Percentiles rank a stretch among this genome's conserved stretches.
Conservation (phyloP, 345 rosid genomes). For the Arabis hirsuta region DNA sequence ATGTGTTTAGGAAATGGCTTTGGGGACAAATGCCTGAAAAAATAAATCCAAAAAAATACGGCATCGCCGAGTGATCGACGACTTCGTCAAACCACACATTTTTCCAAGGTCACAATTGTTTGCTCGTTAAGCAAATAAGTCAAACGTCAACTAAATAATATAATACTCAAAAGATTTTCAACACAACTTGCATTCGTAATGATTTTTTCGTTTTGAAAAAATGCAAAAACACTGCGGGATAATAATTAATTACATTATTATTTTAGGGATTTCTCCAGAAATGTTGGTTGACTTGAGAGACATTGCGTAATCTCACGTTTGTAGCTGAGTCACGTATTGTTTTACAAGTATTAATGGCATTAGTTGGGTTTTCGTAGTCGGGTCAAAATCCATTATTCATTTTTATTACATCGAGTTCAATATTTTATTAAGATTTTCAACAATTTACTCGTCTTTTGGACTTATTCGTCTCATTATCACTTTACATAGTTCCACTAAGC, state of each 20-base stretch:
- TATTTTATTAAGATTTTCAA: conserved; percentile 1
- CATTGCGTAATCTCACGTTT: conserved; percentile 26
- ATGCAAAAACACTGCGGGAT: conserved; percentile 12
- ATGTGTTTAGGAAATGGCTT: not conserved
- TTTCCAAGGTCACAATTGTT: conserved; percentile 23
- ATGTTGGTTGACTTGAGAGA: conserved; percentile 26
- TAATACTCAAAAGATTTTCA: not conserved
- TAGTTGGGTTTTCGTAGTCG: conserved; percentile 1
- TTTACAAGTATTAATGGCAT: conserved; percentile 12
- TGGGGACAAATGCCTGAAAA: not conserved
- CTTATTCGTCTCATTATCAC: not conserved
- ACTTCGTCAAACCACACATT: conserved; percentile 33
- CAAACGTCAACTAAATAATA: conserved; percentile 27
- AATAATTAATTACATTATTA: not conserved
- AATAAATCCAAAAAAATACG: conserved; percentile 13
- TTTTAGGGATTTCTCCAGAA: not conserved
- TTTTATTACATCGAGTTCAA: not conserved
- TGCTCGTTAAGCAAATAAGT: conserved; percentile 30
- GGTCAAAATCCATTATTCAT: conserved; percentile 13
- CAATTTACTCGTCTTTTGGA: conserved; percentile 3
- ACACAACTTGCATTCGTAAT: not conserved
- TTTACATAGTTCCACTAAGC: conserved; percentile 15
- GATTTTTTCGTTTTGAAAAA: not conserved
- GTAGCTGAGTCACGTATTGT: conserved; percentile 15
- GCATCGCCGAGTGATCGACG: conserved; percentile 1